Evolutionary conservation across 2,329 filamentous ascomycete species (phyloP).

Genomic region (Colletotrichum sansevieriae): DNA sequence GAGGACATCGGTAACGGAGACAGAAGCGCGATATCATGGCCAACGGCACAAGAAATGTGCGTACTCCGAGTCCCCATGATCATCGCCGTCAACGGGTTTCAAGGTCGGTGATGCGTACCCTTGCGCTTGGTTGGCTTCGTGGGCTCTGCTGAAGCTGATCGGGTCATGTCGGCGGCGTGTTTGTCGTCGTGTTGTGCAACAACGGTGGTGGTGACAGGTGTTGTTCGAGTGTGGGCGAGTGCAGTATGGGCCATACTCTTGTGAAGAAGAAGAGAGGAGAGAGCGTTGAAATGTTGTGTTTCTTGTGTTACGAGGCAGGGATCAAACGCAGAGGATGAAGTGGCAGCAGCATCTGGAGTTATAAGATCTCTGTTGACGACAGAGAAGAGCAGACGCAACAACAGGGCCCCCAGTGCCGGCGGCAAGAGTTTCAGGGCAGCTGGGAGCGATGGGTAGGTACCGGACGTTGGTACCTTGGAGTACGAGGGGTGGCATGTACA

Average conservation of each 20-base stretch:
- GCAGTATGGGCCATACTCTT: conserved; percentile 40
- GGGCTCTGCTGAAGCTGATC: conserved; percentile 59
- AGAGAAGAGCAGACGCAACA: conserved; percentile 36
- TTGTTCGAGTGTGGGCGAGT: conserved; percentile 36
- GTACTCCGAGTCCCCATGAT: not conserved
- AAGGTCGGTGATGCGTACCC: conserved; percentile 50
- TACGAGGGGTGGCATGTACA: conserved; percentile 18
- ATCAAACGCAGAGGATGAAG: conserved; percentile 29
- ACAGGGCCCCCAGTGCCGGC: conserved; percentile 38
- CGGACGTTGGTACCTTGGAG: not conserved
- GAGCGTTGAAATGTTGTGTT: conserved; percentile 20
- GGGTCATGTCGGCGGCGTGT: conserved; percentile 50
- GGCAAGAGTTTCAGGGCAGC: conserved; percentile 42
- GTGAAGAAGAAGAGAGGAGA: conserved; percentile 23
- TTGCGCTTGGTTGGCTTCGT: conserved; percentile 60
- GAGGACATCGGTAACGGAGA: not conserved
- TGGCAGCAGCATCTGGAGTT: conserved; percentile 40
- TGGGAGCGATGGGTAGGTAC: conserved; percentile 24
- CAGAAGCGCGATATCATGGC: conserved; percentile 6
- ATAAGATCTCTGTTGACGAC: conserved; percentile 41
- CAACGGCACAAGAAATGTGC: not conserved
- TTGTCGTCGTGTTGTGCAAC: conserved; percentile 39
- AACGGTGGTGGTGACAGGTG: conserved; percentile 31
- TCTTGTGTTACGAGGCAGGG: conserved; percentile 37
- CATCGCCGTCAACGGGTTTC: not conserved